Base-by-base conservation (phyloP, 257 asterid species). In the Lycium barbarum region DNA sequence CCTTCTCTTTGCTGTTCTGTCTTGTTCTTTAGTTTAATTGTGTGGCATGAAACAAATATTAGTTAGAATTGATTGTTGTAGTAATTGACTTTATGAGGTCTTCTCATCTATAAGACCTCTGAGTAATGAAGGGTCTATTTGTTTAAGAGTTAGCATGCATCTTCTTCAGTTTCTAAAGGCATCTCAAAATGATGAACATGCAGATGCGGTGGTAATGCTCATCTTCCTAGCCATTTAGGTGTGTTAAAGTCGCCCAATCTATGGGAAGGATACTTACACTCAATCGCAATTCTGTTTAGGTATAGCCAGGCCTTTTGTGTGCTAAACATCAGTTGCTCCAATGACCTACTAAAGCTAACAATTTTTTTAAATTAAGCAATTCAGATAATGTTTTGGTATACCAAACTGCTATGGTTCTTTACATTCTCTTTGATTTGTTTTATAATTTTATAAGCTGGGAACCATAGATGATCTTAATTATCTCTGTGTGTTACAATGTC, bases 401-500 rank as follows among this genome's bases (percentile, higher is more conserved):
- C 0, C 74, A 14, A 67, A 35, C 11, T 6, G 15, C 17, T 70
- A 6, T 38, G 38, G 53, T 38, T 67, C 12, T 38, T 38, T 70
- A 70, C 78, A 7, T 17, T 15, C 26, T 70, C 53, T n/a, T 70
- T 70, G 53, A 70, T 70, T 70, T 70, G 26, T 4, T 18, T 70
- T 38, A 68, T 5, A 36, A 15, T 35, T 55, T 62, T 62, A 62
- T 8, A 62, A 4, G 9, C 36, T 62, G 70, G 70, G 45, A 66
- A 36, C 47, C 47, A 6, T 66, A 62, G 38, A 26, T 68, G 51
- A 68, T 43, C 45, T 11, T 49, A 49, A 12, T 74, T 49, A 13
- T 74, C 22, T 74, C 62, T 67, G 38, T 53, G 49, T 55, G 11
- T 35, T 61, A 65, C 26, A 74, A 14, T 86, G 47, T 38, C 58